phyloP scores from a whole-genome alignment of 371 early-diverging fungal genomes.

The Haplosporangium sp. region DNA sequence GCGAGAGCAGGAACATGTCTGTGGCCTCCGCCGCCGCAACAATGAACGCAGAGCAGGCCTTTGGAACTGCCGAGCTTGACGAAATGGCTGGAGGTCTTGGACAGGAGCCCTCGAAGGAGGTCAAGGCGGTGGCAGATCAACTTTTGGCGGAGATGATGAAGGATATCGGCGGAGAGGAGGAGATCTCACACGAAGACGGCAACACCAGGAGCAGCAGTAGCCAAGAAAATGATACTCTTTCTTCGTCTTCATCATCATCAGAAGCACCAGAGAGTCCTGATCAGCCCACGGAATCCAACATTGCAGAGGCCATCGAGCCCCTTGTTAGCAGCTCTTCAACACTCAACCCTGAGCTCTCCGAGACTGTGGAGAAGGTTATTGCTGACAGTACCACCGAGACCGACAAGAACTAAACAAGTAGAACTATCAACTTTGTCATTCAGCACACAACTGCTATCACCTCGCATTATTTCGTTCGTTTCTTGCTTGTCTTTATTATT shows the following conservation, averaged over 20 bases:
- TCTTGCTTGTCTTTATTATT: too few relatives aligned
- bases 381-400: conserved; percentile 31
- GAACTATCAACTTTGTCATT: too few relatives aligned
- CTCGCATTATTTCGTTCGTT: too few relatives aligned
- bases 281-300: conserved; percentile 40
- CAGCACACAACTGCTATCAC: too few relatives aligned
- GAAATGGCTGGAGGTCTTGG: conserved; percentile 7
- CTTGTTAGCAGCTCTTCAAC: conserved; percentile 32
- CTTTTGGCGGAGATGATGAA: conserved; percentile 52
- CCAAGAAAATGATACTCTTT: too few relatives aligned
- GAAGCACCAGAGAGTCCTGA: conserved; percentile 15
- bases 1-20: conserved; percentile 52
- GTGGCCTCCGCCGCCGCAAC: conserved; percentile 22
- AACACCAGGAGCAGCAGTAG: not conserved
- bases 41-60: conserved; percentile 21
- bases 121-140: conserved; percentile 48
- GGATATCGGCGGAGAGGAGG: conserved; percentile 46
- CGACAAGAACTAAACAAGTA: conserved; percentile 13
- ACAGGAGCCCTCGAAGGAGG: conserved; percentile 42
- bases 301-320: conserved; percentile 33
- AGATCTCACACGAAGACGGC: conserved; percentile 11
- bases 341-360: conserved; percentile 39
- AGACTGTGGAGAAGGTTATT: conserved; percentile 43
- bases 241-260: conserved; percentile 23
- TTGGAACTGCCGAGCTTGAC: conserved; percentile 10